Percentiles rank a stretch among this genome's conserved stretches.
Evolutionary conservation across 2,329 filamentous ascomycete genomes (phyloP).

Genomic region (Fusarium sp.): DNA sequence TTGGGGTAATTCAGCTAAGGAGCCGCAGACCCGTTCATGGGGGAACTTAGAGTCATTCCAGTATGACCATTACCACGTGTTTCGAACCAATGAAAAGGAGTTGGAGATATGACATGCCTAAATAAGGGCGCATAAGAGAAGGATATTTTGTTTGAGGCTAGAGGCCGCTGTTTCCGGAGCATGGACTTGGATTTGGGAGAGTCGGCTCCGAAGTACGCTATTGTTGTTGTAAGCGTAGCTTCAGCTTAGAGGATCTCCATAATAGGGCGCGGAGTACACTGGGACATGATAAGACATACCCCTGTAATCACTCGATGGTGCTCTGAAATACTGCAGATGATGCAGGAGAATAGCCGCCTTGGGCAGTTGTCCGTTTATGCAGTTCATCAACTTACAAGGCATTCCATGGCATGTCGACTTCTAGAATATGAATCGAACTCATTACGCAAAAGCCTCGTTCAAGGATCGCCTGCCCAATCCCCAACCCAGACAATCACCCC

Average conservation of each 20-base stretch:
- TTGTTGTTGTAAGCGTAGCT: not conserved
- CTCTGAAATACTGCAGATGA: not conserved
- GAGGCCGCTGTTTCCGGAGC: conserved; percentile 20
- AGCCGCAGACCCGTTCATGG: conserved; percentile 15
- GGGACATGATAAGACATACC: conserved; percentile 9
- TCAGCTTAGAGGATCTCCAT: not conserved
- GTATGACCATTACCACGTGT: conserved; percentile 14
- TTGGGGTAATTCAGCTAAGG: conserved; percentile 5
- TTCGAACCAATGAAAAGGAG: not conserved
- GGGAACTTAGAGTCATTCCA: not conserved
- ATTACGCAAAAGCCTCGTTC: not conserved
- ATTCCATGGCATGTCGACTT: not conserved
- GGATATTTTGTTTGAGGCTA: not conserved
- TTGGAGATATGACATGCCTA: not conserved
- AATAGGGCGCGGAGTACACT: not conserved
- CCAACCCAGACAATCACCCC: not conserved
- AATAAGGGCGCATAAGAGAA: conserved; percentile 13
- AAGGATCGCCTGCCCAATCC: not conserved
- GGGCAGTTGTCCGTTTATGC: not conserved
- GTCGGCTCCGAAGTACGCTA: conserved; percentile 13
- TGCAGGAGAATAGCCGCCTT: not conserved
- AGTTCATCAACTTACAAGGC: not conserved
- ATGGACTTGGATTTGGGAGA: not conserved
- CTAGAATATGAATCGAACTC: not conserved
- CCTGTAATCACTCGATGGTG: not conserved